phyloP scores from a whole-genome alignment of 305 asterid species.

The Solanum aculeatissimum region DNA sequence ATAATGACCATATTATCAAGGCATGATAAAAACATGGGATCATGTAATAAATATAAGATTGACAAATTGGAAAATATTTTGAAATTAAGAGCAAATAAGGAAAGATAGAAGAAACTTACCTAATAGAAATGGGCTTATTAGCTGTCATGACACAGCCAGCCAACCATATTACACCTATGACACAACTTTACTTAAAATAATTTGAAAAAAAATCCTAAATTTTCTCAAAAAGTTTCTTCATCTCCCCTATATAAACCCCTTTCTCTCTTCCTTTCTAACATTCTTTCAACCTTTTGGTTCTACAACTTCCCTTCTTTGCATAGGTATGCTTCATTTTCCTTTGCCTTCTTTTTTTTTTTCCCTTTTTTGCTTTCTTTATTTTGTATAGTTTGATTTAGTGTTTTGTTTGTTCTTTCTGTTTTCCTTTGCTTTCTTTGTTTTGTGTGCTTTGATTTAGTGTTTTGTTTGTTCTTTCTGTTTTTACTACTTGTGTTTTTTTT shows the following conservation, averaged over 20 bases:
- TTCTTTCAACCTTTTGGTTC: not conserved
- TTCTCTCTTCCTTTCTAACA: not conserved
- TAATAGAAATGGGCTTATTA: not conserved
- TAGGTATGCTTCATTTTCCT: not conserved
- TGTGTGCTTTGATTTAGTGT: not conserved
- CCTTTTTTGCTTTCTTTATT: not conserved
- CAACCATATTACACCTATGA: not conserved
- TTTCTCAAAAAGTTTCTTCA: not conserved
- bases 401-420: not conserved
- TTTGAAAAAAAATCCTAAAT: not conserved
- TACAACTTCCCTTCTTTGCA: not conserved
- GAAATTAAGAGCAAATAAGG: not conserved
- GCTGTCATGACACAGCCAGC: not conserved
- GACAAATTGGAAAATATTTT: no score
- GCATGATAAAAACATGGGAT: not conserved
- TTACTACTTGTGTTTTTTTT: not conserved
- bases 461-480: not conserved
- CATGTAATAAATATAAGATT: no score
- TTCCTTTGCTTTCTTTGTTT: not conserved
- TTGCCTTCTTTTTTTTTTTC: not conserved
- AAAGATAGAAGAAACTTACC: not conserved
- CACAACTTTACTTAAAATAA: not conserved
- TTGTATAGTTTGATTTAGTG: not conserved
- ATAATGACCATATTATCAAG: not conserved
- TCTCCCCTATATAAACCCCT: not conserved